These are phyloP conservation scores for Pelagomonas calceolata DNA, from an alignment of 108 stramenopile species.

Conservation along the genomic window DNA sequence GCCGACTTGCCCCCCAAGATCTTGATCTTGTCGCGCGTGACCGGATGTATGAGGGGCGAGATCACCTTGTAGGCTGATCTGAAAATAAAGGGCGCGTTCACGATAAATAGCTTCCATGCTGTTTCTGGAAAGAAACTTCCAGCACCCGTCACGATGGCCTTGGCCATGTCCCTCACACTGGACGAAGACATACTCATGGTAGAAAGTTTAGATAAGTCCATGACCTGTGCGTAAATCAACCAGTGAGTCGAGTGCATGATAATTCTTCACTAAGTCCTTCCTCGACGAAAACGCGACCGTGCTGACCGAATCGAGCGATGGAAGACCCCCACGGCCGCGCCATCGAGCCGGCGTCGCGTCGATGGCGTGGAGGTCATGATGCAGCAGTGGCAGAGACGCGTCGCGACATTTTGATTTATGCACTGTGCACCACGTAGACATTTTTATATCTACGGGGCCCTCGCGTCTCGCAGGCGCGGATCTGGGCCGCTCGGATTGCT, in stretches of 20 bases:
- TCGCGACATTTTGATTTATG: no score
- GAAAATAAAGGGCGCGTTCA: slow-evolving; percentile 30
- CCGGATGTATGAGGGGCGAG: slow-evolving; percentile 26
- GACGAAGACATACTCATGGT: neutral
- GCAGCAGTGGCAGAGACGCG: no score
- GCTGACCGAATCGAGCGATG: no score
- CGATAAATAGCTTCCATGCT: slow-evolving; percentile 22
- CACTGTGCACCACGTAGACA: neutral
- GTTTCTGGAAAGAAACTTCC: slow-evolving; percentile 22
- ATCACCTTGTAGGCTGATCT: slow-evolving; percentile 24
- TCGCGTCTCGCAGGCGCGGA: neutral
- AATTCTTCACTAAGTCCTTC: no score
- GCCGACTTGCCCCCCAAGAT: slow-evolving; percentile 13
- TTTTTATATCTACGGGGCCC: neutral
- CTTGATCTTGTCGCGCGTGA: slow-evolving; percentile 23
- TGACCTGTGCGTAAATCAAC: no score
- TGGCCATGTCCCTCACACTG: slow-evolving; percentile 3
- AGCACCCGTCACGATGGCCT: slow-evolving; percentile 5
- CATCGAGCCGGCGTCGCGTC: neutral
- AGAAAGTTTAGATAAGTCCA: no score
- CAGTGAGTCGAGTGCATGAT: no score
- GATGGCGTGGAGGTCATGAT: neutral
- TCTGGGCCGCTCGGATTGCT: neutral
- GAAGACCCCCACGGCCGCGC: no score
- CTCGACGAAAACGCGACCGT: no score